Base-by-base conservation (phyloP, 2,329 filamentous ascomycete species). In the Epicoccum nigrum region DNA sequence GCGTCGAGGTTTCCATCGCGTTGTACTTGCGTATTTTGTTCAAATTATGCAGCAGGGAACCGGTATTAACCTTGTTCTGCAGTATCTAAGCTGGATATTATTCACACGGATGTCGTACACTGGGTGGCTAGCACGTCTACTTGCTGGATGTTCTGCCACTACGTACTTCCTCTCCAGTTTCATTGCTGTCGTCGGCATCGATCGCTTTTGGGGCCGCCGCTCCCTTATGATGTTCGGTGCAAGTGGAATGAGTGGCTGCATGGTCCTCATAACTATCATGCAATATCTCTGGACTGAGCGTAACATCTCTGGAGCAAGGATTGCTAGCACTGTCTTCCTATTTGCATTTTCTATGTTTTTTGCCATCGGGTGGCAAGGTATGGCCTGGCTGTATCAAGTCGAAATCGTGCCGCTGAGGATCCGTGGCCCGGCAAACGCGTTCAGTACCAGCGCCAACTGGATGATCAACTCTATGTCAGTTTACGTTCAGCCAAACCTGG, bases 341-440 rank as follows among this genome's bases (percentile, higher is more conserved):
- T 88, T 87, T 76, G 87, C 93, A 76, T 94, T 91, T 80, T 91
- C 95, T 78, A 90, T 90, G 80, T 94, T 88, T 81, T 96, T 96
- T 70, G 91, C 90, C 51, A 86, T 84, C 55, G 95, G 90, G 58
- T 95, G 90, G 91, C 81, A 62, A 80, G 82, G 83, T 73, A 81
- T 65, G 83, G 94, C 68, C 87, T 94, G 69, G 69, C 51, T 71
- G 7, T 77, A 76, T 35, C 69, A 70, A 65, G 91, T 91, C 68
- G 91, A 96, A 79, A 87, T 94, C 74, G 95, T 89, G 81, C 90
- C 91, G 45, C 83, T 96, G 48, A 88, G 89, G 56, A 92, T 96
- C 75, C 88, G 92, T 68, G 89, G 91, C 19, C 88, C 90, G 55
- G 91, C 91, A 77, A 90, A 96, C 54, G 91, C 83, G 63, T 82